Evolutionary conservation across 2,329 filamentous ascomycete species (phyloP), one percentile per base, ranked within the genome.

Genomic region (Phyllosticta ampelicida): DNA sequence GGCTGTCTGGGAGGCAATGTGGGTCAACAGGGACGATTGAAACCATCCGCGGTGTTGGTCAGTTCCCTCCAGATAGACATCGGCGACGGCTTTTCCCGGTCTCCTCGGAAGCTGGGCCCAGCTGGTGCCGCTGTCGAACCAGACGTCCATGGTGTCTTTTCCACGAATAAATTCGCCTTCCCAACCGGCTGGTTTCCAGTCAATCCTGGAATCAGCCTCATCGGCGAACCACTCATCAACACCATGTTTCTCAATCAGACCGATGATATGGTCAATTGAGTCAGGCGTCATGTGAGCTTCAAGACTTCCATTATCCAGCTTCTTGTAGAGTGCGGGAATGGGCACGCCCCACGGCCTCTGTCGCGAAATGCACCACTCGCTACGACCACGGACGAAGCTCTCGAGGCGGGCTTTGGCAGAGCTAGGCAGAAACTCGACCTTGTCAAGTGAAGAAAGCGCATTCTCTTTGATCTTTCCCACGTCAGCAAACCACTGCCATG

Each of bases 1-100:
- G 20, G 29, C 48, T 18, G 48, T 55, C 63, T 84, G 80, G 2
- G 80, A 78, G 0, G 91, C 88, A 28, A 95, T 81, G 54, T 89
- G 85, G 0, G 94, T 97, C 58, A 99, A 79, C 10, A 99, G 80
- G 62, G 90, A 95, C 6, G 94, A 97, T 72, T 99, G 94, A 70
- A 99, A 99, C 94, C 94, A 99, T 28, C 94, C 94, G 48, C 94
- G 86, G 72, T 99, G 94, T 70, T 99, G 94, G 70, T 99, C 94
- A 3, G 87, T 89, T 29, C 94, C 94, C 74, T 99, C 94, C 2
- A 97, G 80, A 68, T 95, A 97, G 21, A 97, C 81, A 69, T 99
- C 90, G 0, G 90, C 90, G 21, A 77, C 61, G 70, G 85, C 63
- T 57, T 68, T 62, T 26, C 71, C 67, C 6, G 60, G 61, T 30